These are phyloP conservation scores for Camillea tinctor DNA, from an alignment of 2,329 filamentous ascomycete species.

Conservation along the genomic window DNA sequence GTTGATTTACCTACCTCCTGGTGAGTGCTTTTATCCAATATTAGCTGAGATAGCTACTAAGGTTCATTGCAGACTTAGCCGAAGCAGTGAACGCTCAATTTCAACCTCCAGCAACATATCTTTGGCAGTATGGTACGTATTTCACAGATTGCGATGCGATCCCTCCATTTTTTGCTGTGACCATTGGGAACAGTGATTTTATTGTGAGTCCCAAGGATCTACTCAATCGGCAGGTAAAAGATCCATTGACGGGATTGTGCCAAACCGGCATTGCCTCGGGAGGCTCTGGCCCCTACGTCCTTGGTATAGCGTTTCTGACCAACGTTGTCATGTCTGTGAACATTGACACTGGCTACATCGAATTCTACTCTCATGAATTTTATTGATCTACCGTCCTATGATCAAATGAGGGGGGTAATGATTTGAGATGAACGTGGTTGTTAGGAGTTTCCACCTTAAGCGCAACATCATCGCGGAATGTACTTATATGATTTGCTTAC, in stretches of 20 bases:
- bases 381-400: conserved; percentile 4
- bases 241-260: conserved; percentile 47
- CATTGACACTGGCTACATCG: conserved; percentile 9
- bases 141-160: conserved; percentile 49
- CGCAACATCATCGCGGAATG: background rate
- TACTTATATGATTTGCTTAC: background rate
- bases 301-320: conserved; percentile 13
- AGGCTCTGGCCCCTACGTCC: conserved; percentile 18
- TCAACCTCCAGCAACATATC: conserved; percentile 45
- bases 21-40: conserved; percentile 34
- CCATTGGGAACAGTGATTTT: conserved; percentile 44
- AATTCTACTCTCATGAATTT: conserved; percentile 16
- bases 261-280: conserved; percentile 41
- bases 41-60: background rate
- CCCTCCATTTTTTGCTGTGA: conserved; percentile 44
- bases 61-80: conserved; percentile 38
- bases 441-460: background rate
- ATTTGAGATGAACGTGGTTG: background rate
- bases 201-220: conserved; percentile 49
- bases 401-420: background rate
- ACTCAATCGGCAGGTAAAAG: conserved; percentile 43
- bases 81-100: conserved; percentile 48
- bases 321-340: conserved; percentile 19
- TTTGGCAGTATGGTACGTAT: conserved; percentile 47
- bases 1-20: conserved; percentile 48